Evolutionary conservation across 2,329 filamentous ascomycete genomes (phyloP), one percentile per base, ranked within the genome.

Genomic region (Penicillium glabrum): DNA sequence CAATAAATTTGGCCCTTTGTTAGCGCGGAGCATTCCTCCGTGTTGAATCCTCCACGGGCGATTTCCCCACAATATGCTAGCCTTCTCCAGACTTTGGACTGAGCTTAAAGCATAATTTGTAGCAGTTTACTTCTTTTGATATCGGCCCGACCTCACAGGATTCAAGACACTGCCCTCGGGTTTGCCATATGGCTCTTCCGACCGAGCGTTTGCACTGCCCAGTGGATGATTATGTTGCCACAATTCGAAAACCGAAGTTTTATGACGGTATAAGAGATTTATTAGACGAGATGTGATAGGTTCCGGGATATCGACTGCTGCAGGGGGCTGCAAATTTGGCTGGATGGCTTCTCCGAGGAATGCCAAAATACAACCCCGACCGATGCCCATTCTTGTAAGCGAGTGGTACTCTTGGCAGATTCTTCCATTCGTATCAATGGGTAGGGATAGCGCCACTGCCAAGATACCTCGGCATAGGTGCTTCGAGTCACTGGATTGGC

Each of bases 21-120:
- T 46, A 51, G 51, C 41, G 49, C 63, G 63, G 63, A 62, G 61
- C 31, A 19, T 33, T 23, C 16, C 60, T 62, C 63, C 63, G 63
- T 64, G 56, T 45, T 59, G 55, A 33, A 64, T 65, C 24, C 51
- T 58, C 53, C 60, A 64, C 63, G 61, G 62, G 24, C 4, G 29
- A 51, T 49, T 61, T 53, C 61, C 63, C 61, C 63, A 64, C 58
- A 62, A 57, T 49, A 35, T 46, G 41, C 53, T 60, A 61, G 53
- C 11, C 58, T 56, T 26, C 59, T 58, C 23, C 10, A 26, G 44
- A 44, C 16, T 27, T 29, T 35, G 19, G 24, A 35, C 31, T 51
- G 19, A 33, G 19, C 39, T 41, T 41, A 41, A 41, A 21, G n/a
- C 39, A 41, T 21, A 41, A 23, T 41, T 14, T 23, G 21, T 41